phyloP scores from a whole-genome alignment of 1,139 yeast genomes.

The Debaryomyces psychrophilus region DNA sequence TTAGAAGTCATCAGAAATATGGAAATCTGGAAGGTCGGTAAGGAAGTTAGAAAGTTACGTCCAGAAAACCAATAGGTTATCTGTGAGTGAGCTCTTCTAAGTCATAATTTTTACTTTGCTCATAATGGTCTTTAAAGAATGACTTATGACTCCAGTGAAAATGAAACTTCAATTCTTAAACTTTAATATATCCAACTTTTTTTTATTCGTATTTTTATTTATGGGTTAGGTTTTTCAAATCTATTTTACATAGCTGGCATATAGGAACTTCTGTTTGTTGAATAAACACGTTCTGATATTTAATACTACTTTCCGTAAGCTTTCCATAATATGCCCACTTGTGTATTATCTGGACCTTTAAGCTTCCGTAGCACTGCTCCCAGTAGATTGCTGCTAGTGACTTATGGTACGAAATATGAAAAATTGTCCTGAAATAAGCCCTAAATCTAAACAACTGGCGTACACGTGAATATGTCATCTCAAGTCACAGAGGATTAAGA shows the following conservation, averaged over 20 bases:
- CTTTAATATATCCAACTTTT: constrained; percentile 15
- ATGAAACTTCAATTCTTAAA: constrained; percentile 28
- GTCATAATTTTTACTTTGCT: constrained; percentile 10
- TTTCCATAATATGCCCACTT: background rate
- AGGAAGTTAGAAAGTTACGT: constrained; percentile 99
- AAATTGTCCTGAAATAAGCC: background rate
- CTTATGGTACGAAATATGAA: background rate
- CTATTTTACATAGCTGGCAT: constrained; percentile 15
- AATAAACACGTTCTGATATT: constrained; percentile 38
- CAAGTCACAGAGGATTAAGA: background rate
- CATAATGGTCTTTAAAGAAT: constrained; percentile 35
- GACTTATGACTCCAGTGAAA: constrained; percentile 24
- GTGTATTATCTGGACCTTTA: background rate
- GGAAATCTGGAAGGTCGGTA: constrained; percentile 99
- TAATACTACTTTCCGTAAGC: background rate
- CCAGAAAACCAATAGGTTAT: constrained; percentile 86
- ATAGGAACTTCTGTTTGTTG: constrained; percentile 45
- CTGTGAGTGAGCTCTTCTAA: constrained; percentile 8
- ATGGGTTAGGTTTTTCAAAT: constrained; percentile 16
- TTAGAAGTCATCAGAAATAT: constrained; percentile 89
- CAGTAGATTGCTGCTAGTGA: too few relatives aligned
- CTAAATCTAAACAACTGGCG: background rate
- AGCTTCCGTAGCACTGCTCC: background rate
- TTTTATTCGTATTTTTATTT: constrained; percentile 19
- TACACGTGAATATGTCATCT: background rate